phyloP scores from a whole-genome alignment of 495 filamentous ascomycete species.

The Neurospora pannonica region DNA sequence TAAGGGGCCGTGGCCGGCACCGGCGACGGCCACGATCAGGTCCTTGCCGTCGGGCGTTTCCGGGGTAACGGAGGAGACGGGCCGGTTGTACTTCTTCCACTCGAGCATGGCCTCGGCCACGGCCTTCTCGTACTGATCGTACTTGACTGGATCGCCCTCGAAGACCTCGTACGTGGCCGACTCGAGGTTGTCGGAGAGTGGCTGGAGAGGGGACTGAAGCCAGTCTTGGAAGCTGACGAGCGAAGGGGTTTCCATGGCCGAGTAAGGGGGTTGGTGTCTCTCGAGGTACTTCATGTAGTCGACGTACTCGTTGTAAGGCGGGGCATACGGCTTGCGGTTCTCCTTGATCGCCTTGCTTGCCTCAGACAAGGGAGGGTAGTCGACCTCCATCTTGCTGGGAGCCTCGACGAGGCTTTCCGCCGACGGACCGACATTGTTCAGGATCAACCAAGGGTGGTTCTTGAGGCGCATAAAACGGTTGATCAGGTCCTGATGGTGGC shows the following conservation, averaged over 20 bases:
- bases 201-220: conserved; percentile 87
- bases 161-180: conserved; percentile 98
- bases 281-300: conserved; percentile 79
- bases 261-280: conserved; percentile 58
- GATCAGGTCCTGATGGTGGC: conserved; percentile 68
- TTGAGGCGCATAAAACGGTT: conserved; percentile 75
- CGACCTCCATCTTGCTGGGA: conserved; percentile 27
- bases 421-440: conserved; percentile 66
- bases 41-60: conserved; percentile 38
- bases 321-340: conserved; percentile 18
- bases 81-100: conserved; percentile 61
- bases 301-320: conserved; percentile 47
- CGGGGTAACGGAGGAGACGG: conserved; percentile 45
- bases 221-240: conserved; percentile 67
- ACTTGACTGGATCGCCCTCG: conserved; percentile 96
- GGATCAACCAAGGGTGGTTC: conserved; percentile 67
- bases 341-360: conserved; percentile 34
- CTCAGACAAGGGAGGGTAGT: conserved; percentile 62
- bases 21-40: conserved; percentile 86
- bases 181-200: conserved; percentile 91
- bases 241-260: conserved; percentile 35
- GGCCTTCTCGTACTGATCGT: conserved; percentile 86
- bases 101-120: conserved; percentile 75
- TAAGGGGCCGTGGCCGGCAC: conserved; percentile 83
- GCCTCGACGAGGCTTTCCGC: conserved; percentile 38